Evolutionary conservation across 257 asterid species (phyloP).

Genomic region (Penstemon newberryi): DNA sequence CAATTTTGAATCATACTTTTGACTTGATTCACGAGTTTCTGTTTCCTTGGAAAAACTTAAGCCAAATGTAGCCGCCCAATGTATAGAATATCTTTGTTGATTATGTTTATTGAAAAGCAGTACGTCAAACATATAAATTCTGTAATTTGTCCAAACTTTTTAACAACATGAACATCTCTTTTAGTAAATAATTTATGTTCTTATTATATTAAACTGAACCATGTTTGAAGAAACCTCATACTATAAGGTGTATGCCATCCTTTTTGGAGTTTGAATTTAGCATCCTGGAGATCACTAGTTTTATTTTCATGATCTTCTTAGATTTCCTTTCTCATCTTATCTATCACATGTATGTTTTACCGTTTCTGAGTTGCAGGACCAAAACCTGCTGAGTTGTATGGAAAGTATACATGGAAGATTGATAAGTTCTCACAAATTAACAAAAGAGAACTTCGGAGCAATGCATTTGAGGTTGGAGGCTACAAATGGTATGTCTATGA

Average conservation of each 20-base stretch:
- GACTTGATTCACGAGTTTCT: not conserved
- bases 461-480: slow-evolving; percentile 65
- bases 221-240: slow-evolving; percentile 9
- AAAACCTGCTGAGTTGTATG: slow-evolving; percentile 54
- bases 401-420: slow-evolving; percentile 60
- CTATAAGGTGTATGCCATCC: not conserved
- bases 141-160: not conserved
- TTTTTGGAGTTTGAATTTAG: not conserved
- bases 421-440: slow-evolving; percentile 55
- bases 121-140: not conserved
- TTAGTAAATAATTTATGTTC: not conserved
- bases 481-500: slow-evolving; percentile 51
- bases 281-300: not conserved
- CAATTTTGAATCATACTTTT: not conserved
- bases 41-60: not conserved
- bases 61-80: not conserved
- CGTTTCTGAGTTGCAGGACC: slow-evolving; percentile 42
- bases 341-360: slow-evolving; percentile 1
- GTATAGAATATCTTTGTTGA: not conserved
- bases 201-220: not conserved
- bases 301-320: not conserved
- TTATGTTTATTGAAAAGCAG: not conserved
- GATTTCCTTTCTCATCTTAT: no score
- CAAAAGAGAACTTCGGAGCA: slow-evolving; percentile 61
- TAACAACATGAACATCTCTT: not conserved